phyloP scores from a whole-genome alignment of 192 early-diverging fungal species.

The Mortierella alpina region DNA sequence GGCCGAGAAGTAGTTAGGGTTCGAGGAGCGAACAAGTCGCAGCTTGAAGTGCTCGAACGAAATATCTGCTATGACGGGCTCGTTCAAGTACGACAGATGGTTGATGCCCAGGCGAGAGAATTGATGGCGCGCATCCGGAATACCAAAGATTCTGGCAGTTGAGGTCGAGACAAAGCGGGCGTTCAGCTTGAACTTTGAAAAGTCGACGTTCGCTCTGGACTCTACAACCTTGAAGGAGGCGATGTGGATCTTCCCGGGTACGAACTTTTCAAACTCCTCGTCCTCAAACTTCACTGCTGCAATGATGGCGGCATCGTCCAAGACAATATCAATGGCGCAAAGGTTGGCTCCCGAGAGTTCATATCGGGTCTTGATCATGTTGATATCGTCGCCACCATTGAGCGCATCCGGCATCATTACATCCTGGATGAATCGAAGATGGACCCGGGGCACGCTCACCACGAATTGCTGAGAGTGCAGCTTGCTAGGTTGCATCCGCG shows the following conservation, averaged over 20 bases:
- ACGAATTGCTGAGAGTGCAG: slow-evolving; percentile 63
- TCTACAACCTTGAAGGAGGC: slow-evolving; percentile 62
- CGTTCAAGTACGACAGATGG: slow-evolving; percentile 40
- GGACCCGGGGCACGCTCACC: slow-evolving; percentile 63
- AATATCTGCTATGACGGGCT: slow-evolving; percentile 64
- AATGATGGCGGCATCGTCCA: slow-evolving; percentile 62
- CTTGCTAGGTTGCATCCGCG: slow-evolving; percentile 60
- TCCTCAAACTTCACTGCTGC: slow-evolving; percentile 64
- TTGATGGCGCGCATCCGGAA: slow-evolving; percentile 63
- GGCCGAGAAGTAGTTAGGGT: slow-evolving; percentile 61
- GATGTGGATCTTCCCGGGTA: slow-evolving; percentile 57
- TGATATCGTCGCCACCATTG: slow-evolving; percentile 59
- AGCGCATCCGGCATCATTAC: slow-evolving; percentile 72
- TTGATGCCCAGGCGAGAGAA: slow-evolving; percentile 54
- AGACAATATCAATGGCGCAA: slow-evolving; percentile 71
- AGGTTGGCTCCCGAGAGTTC: slow-evolving; percentile 69
- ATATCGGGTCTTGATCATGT: slow-evolving; percentile 63
- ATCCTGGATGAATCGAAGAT: slow-evolving; percentile 79
- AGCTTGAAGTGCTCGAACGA: slow-evolving; percentile 55
- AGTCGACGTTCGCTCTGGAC: slow-evolving; percentile 63
- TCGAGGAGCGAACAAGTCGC: slow-evolving; percentile 58
- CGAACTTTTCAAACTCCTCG: slow-evolving; percentile 60
- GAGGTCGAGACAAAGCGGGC: slow-evolving; percentile 67
- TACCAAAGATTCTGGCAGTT: slow-evolving; percentile 66
- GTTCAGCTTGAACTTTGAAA: slow-evolving; percentile 64